Evolutionary conservation across 208 protist species (phyloP).

Genomic region (Leishmania aethiopica): DNA sequence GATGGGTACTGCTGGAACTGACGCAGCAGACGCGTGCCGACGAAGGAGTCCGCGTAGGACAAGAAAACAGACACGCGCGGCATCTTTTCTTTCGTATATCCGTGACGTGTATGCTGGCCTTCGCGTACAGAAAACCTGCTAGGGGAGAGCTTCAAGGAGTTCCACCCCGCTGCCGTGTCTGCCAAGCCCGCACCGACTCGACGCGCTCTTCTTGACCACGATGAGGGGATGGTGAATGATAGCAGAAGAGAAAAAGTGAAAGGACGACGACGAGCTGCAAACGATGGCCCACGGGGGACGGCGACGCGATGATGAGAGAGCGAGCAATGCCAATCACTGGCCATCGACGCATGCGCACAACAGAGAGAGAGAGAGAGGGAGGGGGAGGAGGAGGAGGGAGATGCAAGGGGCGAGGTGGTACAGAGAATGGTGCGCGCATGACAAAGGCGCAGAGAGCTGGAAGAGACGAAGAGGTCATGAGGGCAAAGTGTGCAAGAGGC

Average conservation of each 20-base stretch:
- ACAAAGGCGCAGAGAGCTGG: neutral
- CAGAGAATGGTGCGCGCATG: neutral
- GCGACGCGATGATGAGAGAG: neutral
- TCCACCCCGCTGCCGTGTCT: neutral
- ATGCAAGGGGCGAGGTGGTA: neutral
- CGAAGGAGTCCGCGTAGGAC: conserved; percentile 83
- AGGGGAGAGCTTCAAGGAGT: neutral
- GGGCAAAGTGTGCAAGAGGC: neutral
- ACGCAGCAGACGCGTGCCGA: conserved; percentile 58
- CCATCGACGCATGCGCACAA: neutral
- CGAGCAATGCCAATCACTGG: neutral
- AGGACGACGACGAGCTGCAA: neutral
- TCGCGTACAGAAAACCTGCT: too few species aligned
- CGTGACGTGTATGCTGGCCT: too few species aligned
- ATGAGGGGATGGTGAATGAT: neutral
- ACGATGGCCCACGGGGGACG: neutral
- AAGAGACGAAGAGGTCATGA: neutral
- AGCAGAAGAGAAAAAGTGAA: neutral
- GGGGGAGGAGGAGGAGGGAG: neutral
- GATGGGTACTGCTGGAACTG: conserved; percentile 59
- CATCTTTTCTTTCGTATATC: neutral
- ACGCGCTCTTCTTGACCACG: neutral
- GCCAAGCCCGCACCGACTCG: neutral
- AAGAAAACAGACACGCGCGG: conserved; percentile 61
- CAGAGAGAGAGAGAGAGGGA: neutral